Base-by-base conservation (phyloP, 1,139 yeast species). In the Debaryomycetaceae sp. region DNA sequence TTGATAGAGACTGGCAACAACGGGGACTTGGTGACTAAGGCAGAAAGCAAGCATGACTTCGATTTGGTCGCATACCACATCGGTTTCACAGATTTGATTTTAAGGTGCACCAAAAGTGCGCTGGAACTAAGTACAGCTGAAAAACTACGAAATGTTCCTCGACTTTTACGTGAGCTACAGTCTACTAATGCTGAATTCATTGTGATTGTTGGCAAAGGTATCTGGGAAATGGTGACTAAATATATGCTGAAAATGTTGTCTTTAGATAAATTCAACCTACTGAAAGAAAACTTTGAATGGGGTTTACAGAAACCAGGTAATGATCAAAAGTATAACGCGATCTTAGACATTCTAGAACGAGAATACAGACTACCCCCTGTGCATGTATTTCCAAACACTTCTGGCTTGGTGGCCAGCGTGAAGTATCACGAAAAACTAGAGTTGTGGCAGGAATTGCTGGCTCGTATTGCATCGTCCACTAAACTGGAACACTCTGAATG, bases 11-110 rank as follows among this genome's bases (percentile, higher is more conserved):
- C 33, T 11, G 45, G 42, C 6, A 34, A 30, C 2, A 87, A 83
- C 48, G 61, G 63, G 17, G 85, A 83, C 58, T 69, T 83, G 52
- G 73, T 78, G 62, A 74, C 75, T 32, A 75, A 81, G 34, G 87
- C 88, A 17, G 79, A 73, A 47, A 71, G 64, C 3, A 52, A 52
- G 17, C 71, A 75, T 37, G 86, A 82, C 47, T 76, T 70, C 46
- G 59, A 57, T 1, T 56, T 82, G 17, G 56, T 67, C 0, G 58
- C 65, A 28, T 78, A 68, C 51, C 60, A 68, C 5, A 72, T 83
- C 5, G 95, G 94, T 0, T 83, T 85, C 56, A 82, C 91, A 0
- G 92, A 86, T 51, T 63, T 85, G 41, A 86, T 84, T 2, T 61
- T 76, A 15, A 59, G 94, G 34, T 82, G 88, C 30, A 84, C 92